phyloP scores from a whole-genome alignment of 305 asterid species.

The Fraxinus sp. region DNA sequence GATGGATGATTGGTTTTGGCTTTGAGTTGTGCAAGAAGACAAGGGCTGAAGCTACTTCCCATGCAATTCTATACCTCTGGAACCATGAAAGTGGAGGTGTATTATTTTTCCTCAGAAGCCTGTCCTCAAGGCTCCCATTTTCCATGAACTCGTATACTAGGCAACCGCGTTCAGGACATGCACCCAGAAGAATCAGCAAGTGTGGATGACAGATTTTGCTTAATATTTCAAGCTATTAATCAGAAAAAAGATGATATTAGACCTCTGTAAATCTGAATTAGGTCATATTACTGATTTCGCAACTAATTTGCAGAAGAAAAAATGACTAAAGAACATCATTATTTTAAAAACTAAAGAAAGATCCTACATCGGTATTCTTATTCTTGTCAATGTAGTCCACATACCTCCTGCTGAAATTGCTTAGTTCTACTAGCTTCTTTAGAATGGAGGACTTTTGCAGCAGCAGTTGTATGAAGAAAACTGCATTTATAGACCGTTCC shows the following conservation, averaged over 20 bases:
- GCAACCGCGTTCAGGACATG: conserved; percentile 71
- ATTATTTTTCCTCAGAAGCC: conserved; percentile 46
- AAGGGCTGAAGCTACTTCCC: conserved; percentile 96
- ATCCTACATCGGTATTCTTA: not conserved
- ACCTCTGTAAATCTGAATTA: conserved; percentile 10
- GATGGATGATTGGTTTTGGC: conserved; percentile 73
- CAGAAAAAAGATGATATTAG: conserved; percentile 19
- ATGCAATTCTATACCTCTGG: conserved; percentile 70
- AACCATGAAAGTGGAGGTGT: conserved; percentile 71
- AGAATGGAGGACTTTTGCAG: conserved; percentile 79
- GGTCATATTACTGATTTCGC: conserved; percentile 4
- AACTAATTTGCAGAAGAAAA: not conserved
- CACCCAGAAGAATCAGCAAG: conserved; percentile 84
- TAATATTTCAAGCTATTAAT: conserved; percentile 66
- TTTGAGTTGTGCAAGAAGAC: conserved; percentile 71
- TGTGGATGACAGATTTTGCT: conserved; percentile 84
- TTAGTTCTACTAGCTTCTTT: conserved; percentile 49
- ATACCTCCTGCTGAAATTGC: conserved; percentile 91
- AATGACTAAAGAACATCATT: not conserved
- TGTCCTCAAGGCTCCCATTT: conserved; percentile 82
- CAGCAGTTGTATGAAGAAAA: conserved; percentile 79
- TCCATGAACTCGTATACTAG: conserved; percentile 90
- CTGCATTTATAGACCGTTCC: conserved; percentile 83
- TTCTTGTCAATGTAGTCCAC: not conserved
- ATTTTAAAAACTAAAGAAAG: not conserved